Evolutionary conservation across 2,329 filamentous ascomycete species (phyloP).

Genomic region (Aureobasidium leucospermi): DNA sequence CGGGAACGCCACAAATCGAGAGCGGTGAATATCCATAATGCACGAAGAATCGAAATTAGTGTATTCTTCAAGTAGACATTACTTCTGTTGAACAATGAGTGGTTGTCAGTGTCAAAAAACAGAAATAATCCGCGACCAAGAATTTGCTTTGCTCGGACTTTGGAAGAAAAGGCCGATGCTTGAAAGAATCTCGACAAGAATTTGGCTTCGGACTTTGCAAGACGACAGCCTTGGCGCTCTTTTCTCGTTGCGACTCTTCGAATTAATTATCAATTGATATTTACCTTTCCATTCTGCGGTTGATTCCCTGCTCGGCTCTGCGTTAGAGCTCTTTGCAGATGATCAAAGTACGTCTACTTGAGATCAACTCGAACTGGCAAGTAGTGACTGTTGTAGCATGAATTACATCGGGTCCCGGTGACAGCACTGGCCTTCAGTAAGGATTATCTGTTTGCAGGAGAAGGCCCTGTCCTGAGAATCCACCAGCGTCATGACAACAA

Average conservation of each 20-base stretch:
- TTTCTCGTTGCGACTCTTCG: not conserved
- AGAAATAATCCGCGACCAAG: constrained; percentile 5
- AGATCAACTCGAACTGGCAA: not conserved
- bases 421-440: constrained; percentile 36
- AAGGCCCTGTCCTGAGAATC: constrained; percentile 36
- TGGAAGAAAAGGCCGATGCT: constrained; percentile 2
- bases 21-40: constrained; percentile 90
- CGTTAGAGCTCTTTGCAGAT: not conserved
- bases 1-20: constrained; percentile 89
- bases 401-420: constrained; percentile 32
- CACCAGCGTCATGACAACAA: constrained; percentile 26
- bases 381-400: constrained; percentile 21
- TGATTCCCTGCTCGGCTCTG: not conserved
- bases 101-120: not conserved
- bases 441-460: constrained; percentile 33
- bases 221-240: not conserved
- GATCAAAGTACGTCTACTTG: not conserved
- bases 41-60: not conserved
- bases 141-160: constrained; percentile 9
- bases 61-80: not conserved
- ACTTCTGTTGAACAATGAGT: not conserved
- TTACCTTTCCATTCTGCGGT: not conserved
- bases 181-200: no score
- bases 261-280: not conserved
- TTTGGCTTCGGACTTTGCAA: no score